Conservation (phyloP, 108 stramenopile genomes). For the Cyclotella choctawhatcheeana region DNA sequence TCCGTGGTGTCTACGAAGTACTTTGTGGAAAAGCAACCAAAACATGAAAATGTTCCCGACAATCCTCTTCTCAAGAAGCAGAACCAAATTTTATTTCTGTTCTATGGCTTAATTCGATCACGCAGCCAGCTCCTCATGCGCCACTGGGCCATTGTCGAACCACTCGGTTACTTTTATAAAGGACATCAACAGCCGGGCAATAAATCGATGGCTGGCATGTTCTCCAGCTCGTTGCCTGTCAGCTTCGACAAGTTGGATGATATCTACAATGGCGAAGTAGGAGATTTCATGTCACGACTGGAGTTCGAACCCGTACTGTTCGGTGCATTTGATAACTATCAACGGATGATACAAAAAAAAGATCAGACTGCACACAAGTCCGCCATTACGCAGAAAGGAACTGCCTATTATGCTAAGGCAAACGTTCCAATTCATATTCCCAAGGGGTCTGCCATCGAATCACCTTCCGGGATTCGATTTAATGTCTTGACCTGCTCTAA, state of each 20-base stretch:
- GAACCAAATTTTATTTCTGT: background rate
- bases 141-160: background rate
- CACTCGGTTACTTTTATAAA: background rate
- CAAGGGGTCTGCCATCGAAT: background rate
- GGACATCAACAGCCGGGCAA: background rate
- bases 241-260: background rate
- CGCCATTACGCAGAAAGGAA: background rate
- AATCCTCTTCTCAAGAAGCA: background rate
- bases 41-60: background rate
- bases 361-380: background rate
- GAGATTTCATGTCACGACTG: background rate
- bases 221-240: background rate
- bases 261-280: background rate
- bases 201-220: background rate
- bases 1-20: background rate
- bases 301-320: background rate
- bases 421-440: background rate
- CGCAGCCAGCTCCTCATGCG: background rate
- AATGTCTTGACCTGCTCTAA: background rate
- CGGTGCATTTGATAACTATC: constrained; percentile 1
- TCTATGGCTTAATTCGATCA: background rate
- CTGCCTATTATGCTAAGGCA: background rate
- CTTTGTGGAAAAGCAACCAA: background rate
- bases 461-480: background rate
- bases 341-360: background rate